Evolutionary conservation across 2,329 filamentous ascomycete genomes (phyloP), one percentile per base, ranked within the genome.

Genomic region (Aspergillus glaucus): DNA sequence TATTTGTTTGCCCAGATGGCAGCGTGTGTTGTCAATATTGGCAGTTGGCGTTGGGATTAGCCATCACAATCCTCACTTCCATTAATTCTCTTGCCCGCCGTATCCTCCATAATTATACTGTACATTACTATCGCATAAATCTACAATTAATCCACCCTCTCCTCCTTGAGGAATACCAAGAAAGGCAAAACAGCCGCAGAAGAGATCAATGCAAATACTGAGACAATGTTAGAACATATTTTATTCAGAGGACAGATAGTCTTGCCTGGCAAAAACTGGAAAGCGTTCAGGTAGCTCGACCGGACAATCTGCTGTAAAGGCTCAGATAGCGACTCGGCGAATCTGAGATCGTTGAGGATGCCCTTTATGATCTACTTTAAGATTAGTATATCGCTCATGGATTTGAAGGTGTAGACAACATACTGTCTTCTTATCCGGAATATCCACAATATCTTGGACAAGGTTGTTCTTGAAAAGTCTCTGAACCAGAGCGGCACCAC

Each of bases 341-440:
- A 58, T n/a, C 50, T 37, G 0, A 46, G 46, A 12, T 54, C 47
- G 9, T 57, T 52, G 6, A 58, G 41, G 2, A 58, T 46, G 2
- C 22, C 37, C 2, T 40, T 30, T 15, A 59, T 53, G 6, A 52
- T 36, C 57, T 59, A 19, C 2, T 14, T 14, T 8, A 21, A 21
- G 28, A 15, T n/a, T 45, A 40, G 15, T 15, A 41, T 36, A 21
- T 40, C 15, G 12, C 21, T 34, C 8, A 36, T 6, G 8, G 6
- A 15, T 15, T 39, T 8, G n/a, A 15, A 40, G 6, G 15, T 15
- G 4, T 40, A 40, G 17, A 4, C 14, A 12, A 37, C 24, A 22
- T 17, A 49, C 44, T 28, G 26, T 30, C 34, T 46, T 28, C 36
- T 49, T 47, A 14, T 44, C 43, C 9, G 24, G 19, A 12, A 48